Base-by-base conservation (phyloP, 2,329 filamentous ascomycete species). In the Shiraia sp. region DNA sequence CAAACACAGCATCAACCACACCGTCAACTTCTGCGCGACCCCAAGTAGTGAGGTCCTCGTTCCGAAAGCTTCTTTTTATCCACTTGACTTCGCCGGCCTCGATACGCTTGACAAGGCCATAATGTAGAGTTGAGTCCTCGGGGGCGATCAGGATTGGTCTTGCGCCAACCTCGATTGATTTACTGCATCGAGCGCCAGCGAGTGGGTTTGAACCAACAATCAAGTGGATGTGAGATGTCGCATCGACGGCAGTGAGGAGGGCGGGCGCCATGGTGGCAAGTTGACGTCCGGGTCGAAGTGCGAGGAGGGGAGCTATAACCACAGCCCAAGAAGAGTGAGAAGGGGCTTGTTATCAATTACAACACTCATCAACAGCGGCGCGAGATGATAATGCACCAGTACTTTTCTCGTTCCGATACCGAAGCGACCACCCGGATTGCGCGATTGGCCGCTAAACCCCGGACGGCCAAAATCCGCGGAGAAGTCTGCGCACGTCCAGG, bases 1-100 rank as follows among this genome's bases (percentile, higher is more conserved):
- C 84, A 69, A 97, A 97, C 27, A 99, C 93, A 40, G 88, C 87
- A 68, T 99, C 93, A 12, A 96, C 92, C 4, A 95, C 82, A 39
- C 73, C 64, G 49, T 81, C 84, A 8, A 96, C 85, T 43, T 95
- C 89, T 28, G 82, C 78, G 36, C 93, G 80, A n/a, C 93, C 93
- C 2, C 96, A 73, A 1, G 76, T 82, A 28, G 83, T 83, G 38
- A 96, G 69, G 64, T 96, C 87, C 0, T 74, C 71, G 26, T 92
- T 85, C 36, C 80, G 68, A 56, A 96, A 95, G 0, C 73, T 64
- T 44, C 82, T 80, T 54, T 79, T 75, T 22, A 85, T 60, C 86
- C 87, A 90, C 50, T 79, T 70, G 5, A 90, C 79, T 47, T 81
- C 73, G 41, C 82, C 82, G 9, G 80, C 78, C 40, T 88, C 85